These are phyloP conservation scores for Pseudoneurospora amorphoporcata DNA, from an alignment of 495 filamentous ascomycete genomes.

Conservation along the genomic window DNA sequence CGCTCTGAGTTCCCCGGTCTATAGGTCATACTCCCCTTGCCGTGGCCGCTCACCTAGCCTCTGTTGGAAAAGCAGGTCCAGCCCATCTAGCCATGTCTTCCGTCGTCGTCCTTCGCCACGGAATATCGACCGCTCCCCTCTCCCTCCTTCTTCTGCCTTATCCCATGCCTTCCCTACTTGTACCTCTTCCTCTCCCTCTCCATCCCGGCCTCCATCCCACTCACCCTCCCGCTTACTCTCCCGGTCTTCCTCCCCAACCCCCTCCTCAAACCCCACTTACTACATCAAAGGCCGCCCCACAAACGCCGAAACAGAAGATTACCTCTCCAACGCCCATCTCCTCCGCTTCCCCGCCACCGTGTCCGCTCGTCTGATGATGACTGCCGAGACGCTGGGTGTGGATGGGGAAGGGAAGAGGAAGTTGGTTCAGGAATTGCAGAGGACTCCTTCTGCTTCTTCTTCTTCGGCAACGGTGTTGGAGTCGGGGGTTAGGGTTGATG, in stretches of 20 bases:
- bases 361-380: neutral
- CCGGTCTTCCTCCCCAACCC: neutral
- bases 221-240: neutral
- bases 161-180: neutral
- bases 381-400: neutral
- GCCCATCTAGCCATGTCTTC: neutral
- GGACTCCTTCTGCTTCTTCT: neutral
- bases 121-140: neutral
- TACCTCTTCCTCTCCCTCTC: neutral
- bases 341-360: neutral
- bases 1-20: neutral
- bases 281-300: neutral
- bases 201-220: neutral
- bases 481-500: no score
- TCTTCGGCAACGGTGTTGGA: no score
- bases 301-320: neutral
- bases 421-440: neutral
- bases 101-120: neutral
- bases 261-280: neutral
- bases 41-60: neutral
- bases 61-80: neutral
- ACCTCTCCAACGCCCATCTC: neutral
- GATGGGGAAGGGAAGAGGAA: neutral
- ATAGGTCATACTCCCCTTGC: neutral
- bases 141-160: neutral